phyloP scores from a whole-genome alignment of 805 yeast species.

The Wilhelminamyces savonicus region DNA sequence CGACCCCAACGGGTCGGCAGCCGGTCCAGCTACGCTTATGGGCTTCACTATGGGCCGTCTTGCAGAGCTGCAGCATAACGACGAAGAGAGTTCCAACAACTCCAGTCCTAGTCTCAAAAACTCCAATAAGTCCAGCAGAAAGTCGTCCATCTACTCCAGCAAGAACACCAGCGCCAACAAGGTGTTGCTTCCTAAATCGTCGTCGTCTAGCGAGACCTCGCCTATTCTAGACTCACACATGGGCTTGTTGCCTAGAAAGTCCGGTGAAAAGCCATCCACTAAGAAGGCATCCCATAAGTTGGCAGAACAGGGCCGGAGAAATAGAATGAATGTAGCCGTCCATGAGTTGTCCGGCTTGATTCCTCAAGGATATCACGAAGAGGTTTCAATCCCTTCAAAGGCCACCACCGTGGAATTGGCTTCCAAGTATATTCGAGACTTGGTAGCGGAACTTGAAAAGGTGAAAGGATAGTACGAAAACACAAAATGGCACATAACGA shows the following conservation, averaged over 20 bases:
- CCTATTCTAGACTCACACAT: constrained; percentile 9
- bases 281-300: constrained; percentile 77
- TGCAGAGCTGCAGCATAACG: constrained; percentile 24
- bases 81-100: neutral
- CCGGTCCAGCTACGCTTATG: constrained; percentile 33
- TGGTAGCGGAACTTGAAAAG: constrained; percentile 22
- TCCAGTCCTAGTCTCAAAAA: neutral
- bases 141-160: neutral
- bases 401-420: constrained; percentile 96
- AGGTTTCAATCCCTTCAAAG: constrained; percentile 68
- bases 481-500: no score
- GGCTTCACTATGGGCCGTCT: constrained; percentile 41
- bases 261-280: constrained; percentile 32
- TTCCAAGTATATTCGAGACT: constrained; percentile 51
- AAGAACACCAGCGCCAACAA: no score
- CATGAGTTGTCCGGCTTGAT: constrained; percentile 64
- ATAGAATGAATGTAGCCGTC: constrained; percentile 84
- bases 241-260: constrained; percentile 12
- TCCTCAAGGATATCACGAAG: constrained; percentile 55
- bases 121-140: neutral
- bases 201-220: constrained; percentile 7
- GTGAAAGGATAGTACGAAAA: constrained; percentile 1
- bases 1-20: no score
- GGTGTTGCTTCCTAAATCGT: no score
- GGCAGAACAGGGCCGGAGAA: constrained; percentile 95